A percentile compares a stretch with the other conserved stretches of the same genome.
phyloP scores from a whole-genome alignment of 225 moss, liverwort and hornwort genomes.

The Thuidium tamariscinum region DNA sequence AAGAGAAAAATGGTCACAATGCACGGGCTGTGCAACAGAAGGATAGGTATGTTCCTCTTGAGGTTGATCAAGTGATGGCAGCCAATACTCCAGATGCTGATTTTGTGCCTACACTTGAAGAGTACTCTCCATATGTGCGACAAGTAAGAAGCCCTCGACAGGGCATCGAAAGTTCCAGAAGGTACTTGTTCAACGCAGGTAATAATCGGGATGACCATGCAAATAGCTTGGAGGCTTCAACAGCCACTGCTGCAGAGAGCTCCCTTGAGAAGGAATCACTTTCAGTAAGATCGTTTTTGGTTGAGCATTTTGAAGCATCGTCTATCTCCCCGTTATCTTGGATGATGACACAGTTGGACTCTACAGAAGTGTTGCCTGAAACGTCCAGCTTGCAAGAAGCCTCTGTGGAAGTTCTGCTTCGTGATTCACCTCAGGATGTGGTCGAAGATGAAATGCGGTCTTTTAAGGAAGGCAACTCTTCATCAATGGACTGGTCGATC shows the following conservation, averaged over 20 bases:
- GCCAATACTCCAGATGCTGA: not conserved
- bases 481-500: not conserved
- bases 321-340: slow-evolving; percentile 29
- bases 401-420: not conserved
- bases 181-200: slow-evolving; percentile 5
- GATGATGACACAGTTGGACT: slow-evolving; percentile 16
- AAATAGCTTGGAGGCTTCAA: not conserved
- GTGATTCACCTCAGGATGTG: not conserved
- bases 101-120: slow-evolving; percentile 13
- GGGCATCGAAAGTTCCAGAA: slow-evolving; percentile 11
- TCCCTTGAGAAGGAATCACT: slow-evolving; percentile 1
- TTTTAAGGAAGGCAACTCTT: not conserved
- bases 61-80: slow-evolving; percentile 5
- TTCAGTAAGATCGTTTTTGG: slow-evolving; percentile 4
- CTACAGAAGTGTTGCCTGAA: not conserved
- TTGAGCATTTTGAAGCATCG: not conserved
- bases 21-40: not conserved
- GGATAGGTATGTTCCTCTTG: not conserved
- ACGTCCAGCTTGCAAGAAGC: slow-evolving; percentile 3
- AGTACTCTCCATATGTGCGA: slow-evolving; percentile 9
- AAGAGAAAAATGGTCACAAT: not conserved
- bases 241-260: not conserved
- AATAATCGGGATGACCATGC: not conserved
- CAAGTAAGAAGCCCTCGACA: slow-evolving; percentile 6
- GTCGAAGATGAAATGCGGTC: not conserved